These are phyloP conservation scores for Nectriaceae sp. DNA, from an alignment of 2,329 filamentous ascomycete genomes.

Conservation along the genomic window DNA sequence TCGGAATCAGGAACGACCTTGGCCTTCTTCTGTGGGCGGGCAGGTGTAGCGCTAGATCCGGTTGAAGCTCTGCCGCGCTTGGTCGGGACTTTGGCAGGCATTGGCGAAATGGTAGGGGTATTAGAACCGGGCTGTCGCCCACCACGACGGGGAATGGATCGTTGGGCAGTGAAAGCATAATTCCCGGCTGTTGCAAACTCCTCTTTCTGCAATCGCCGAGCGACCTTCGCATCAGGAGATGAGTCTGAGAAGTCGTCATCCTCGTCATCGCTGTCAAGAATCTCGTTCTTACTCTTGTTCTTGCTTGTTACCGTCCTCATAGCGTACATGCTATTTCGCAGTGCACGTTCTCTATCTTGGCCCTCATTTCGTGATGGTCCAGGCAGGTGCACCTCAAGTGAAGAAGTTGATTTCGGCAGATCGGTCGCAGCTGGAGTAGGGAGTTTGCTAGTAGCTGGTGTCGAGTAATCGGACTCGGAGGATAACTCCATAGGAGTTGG, in stretches of 20 bases:
- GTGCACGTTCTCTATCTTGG: conserved; percentile 30
- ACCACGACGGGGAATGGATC: neutral
- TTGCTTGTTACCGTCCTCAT: conserved; percentile 46
- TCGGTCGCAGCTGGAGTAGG: conserved; percentile 35
- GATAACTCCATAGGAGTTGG: conserved; percentile 32
- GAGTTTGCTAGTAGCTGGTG: conserved; percentile 39
- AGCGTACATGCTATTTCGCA: conserved; percentile 48
- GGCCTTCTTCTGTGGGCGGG: conserved; percentile 32
- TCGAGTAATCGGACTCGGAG: conserved; percentile 37
- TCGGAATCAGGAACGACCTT: conserved; percentile 34
- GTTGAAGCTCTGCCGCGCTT: conserved; percentile 31
- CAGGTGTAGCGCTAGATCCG: conserved; percentile 11
- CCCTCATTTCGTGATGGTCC: conserved; percentile 14
- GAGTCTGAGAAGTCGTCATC: conserved; percentile 30
- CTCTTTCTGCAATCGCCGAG: conserved; percentile 37
- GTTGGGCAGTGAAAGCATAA: neutral
- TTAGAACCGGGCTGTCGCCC: neutral
- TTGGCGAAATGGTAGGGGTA: conserved; percentile 5
- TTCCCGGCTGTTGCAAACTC: conserved; percentile 17
- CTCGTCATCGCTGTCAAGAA: conserved; percentile 42
- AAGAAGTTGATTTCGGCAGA: conserved; percentile 17
- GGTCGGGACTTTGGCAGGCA: conserved; percentile 7
- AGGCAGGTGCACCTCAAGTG: conserved; percentile 34
- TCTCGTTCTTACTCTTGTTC: conserved; percentile 42
- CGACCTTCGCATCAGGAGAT: conserved; percentile 32